Percentiles rank a stretch among this genome's conserved stretches.
These are phyloP conservation scores for Chrysosporium keratinophilum DNA, from an alignment of 2,329 filamentous ascomycete genomes.

Conservation along the genomic window DNA sequence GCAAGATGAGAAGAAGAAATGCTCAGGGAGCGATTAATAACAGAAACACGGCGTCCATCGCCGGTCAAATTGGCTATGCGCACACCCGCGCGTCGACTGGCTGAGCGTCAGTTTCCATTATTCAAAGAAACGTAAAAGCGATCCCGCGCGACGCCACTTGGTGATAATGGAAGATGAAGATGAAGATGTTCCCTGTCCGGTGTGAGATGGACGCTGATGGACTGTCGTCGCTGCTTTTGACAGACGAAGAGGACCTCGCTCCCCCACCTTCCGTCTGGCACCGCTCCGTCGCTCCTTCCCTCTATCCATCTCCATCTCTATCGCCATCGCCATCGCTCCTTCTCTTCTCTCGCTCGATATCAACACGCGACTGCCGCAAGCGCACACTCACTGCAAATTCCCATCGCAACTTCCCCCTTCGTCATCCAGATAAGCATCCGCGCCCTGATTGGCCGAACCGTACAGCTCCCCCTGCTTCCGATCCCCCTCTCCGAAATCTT, in stretches of 20 bases:
- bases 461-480: conserved; percentile 8
- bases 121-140: background rate
- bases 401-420: background rate
- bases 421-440: conserved; percentile 1
- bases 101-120: background rate
- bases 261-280: too few relatives aligned
- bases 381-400: background rate
- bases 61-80: background rate
- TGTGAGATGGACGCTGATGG: too few relatives aligned
- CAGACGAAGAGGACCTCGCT: too few relatives aligned
- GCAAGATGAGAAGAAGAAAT: background rate
- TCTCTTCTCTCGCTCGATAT: background rate
- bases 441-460: conserved; percentile 4
- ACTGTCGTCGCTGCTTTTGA: too few relatives aligned
- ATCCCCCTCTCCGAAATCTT: conserved; percentile 2
- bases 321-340: too few relatives aligned
- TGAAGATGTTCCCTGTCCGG: background rate
- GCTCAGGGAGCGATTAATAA: background rate
- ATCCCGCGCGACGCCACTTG: background rate
- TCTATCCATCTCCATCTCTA: too few relatives aligned
- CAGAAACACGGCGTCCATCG: background rate
- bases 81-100: too few relatives aligned
- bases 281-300: too few relatives aligned
- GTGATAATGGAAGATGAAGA: background rate
- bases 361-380: background rate